A percentile compares a stretch with the other conserved stretches of the same genome.
These are phyloP conservation scores for Pichia sp. DNA, from an alignment of 1,139 yeast species.

Conservation along the genomic window DNA sequence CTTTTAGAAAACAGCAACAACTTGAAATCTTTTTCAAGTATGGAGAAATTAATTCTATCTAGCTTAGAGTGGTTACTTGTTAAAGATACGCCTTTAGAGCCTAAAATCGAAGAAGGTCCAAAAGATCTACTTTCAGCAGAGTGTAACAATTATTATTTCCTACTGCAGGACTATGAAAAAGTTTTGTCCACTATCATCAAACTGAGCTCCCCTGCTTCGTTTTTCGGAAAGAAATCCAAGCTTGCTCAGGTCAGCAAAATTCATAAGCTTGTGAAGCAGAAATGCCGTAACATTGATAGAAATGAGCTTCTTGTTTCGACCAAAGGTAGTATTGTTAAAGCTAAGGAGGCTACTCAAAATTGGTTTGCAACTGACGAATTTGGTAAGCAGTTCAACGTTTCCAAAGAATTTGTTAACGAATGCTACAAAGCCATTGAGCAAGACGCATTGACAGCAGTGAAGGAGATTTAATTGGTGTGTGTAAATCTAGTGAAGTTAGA, in stretches of 20 bases:
- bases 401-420: constrained; percentile 13
- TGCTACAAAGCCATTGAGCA: constrained; percentile 18
- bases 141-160: constrained; percentile 24
- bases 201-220: constrained; percentile 3
- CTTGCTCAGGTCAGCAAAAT: constrained; percentile 1
- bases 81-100: not conserved
- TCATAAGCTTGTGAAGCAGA: not conserved
- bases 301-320: constrained; percentile 3
- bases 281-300: constrained; percentile 9
- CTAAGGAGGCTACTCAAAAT: not conserved
- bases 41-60: constrained; percentile 25
- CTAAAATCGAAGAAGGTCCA: constrained; percentile 16
- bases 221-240: constrained; percentile 10
- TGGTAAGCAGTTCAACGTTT: constrained; percentile 24
- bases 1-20: constrained; percentile 3
- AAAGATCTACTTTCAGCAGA: constrained; percentile 17
- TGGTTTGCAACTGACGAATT: constrained; percentile 23
- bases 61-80: constrained; percentile 16
- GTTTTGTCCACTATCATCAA: constrained; percentile 18
- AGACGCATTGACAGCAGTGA: constrained; percentile 19
- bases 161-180: constrained; percentile 23
- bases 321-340: not conserved
- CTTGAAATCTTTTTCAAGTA: constrained; percentile 13
- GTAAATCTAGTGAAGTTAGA: not conserved
- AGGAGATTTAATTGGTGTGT: constrained; percentile 13